Evolutionary conservation across 805 yeast species (phyloP).

Genomic region (Monosporozyma aerobia): DNA sequence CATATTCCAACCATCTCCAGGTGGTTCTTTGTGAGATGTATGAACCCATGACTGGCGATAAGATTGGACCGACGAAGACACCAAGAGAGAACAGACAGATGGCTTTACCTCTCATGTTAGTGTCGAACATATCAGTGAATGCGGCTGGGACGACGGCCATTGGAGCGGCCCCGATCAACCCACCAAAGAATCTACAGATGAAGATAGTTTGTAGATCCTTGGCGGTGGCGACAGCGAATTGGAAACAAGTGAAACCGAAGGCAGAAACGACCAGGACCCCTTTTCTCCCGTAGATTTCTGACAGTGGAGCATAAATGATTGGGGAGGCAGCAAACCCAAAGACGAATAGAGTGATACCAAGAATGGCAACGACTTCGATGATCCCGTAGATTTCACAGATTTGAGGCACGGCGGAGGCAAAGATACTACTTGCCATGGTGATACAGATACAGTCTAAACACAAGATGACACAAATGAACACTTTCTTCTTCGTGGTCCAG

Average conservation of each 20-base stretch:
- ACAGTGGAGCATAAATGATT: conserved; percentile 77
- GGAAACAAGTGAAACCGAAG: conserved; percentile 49
- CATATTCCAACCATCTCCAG: conserved; percentile 48
- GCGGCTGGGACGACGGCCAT: conserved; percentile 80
- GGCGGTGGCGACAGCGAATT: conserved; percentile 70
- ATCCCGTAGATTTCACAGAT: conserved; percentile 48
- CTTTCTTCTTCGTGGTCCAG: conserved; percentile 40
- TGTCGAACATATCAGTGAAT: conserved; percentile 72
- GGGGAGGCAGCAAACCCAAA: conserved; percentile 93
- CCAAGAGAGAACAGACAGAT: conserved; percentile 60
- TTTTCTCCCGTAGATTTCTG: conserved; percentile 71
- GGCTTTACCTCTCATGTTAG: conserved; percentile 63
- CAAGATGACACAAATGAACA: conserved; percentile 31
- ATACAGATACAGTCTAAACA: conserved; percentile 38
- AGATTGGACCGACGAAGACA: conserved; percentile 70
- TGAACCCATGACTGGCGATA: conserved; percentile 71
- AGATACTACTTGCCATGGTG: conserved; percentile 61
- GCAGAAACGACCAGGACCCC: conserved; percentile 47
- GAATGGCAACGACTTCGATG: conserved; percentile 57
- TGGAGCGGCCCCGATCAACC: conserved; percentile 77
- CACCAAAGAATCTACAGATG: conserved; percentile 72
- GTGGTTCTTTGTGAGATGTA: conserved; percentile 32
- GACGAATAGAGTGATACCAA: conserved; percentile 77
- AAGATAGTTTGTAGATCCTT: conserved; percentile 68
- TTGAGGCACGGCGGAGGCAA: conserved; percentile 49